A percentile compares a stretch with the other conserved stretches of the same genome.
Evolutionary conservation across 2,329 filamentous ascomycete genomes (phyloP).

Genomic region (Alternaria metachromatica): DNA sequence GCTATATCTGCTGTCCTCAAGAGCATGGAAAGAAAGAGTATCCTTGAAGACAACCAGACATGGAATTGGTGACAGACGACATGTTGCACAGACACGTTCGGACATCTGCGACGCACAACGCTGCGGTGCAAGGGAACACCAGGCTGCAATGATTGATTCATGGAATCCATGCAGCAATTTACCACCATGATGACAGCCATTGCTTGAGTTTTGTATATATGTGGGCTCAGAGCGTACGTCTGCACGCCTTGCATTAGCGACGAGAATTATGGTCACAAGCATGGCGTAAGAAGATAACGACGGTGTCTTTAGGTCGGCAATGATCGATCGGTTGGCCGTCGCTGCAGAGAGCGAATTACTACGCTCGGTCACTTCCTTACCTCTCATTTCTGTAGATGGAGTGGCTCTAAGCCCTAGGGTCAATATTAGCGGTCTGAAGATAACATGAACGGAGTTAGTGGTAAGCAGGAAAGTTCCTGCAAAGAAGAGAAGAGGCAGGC

Average conservation of each 20-base stretch:
- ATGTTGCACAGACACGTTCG: not conserved
- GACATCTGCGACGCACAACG: not conserved
- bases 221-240: not conserved
- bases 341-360: not conserved
- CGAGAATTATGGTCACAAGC: not conserved
- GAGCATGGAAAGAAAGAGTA: not conserved
- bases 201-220: not conserved
- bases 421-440: not conserved
- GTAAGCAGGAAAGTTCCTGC: not conserved
- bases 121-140: not conserved
- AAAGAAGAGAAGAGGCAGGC: not conserved
- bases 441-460: not conserved
- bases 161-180: not conserved
- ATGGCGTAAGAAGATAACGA: not conserved
- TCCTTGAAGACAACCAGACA: not conserved
- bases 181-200: not conserved
- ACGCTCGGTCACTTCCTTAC: not conserved
- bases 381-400: not conserved
- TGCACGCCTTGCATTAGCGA: not conserved
- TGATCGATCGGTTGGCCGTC: not conserved
- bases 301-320: not conserved
- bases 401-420: not conserved
- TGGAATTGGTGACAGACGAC: not conserved
- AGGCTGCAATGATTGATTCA: not conserved
- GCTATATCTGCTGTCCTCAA: not conserved